Evolutionary conservation across 2,329 filamentous ascomycete species (phyloP), one percentile per base, ranked within the genome.

Genomic region (Fusarium drepaniforme): DNA sequence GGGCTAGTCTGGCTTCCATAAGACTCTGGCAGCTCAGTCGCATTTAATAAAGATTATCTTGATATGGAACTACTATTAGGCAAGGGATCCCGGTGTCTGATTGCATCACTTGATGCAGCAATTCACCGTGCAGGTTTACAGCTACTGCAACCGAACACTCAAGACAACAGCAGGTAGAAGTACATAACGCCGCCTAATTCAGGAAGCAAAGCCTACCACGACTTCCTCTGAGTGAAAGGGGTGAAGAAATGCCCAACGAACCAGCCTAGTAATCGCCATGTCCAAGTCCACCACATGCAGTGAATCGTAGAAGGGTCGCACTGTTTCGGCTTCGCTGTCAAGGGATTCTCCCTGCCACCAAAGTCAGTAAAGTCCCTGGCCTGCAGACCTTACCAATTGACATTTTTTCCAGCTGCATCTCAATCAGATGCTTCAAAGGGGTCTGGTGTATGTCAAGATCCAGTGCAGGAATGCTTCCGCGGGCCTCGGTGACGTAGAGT

Each of bases 301-400:
- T 49, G 15, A 60, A 56, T 23, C 25, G 33, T 30, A 16, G 30
- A 30, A 18, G 18, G 46, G 30, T 53, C 23, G 40, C 46, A 42
- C 15, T 58, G 21, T 70, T 11, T 61, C 53, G 37, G 30, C 35
- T 59, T 37, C 21, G 53, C 59, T 46, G 57, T 30, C 60, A 33
- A 38, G 58, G 38, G 42, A 51, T 53, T 53, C 33, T 64, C 58
- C 65, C 72, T 74, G 46, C 58, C 63, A 61, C 57, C 33, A 46
- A 73, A 42, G 73, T 75, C 72, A 75, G 73, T 64, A 51, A 60
- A 46, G 58, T 67, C 56, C 44, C 23, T 46, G 46, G 67, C 69
- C 73, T 71, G 60, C 69, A 75, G 38, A 71, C 62, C 73, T 75
- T 75, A 75, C 70, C 73, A 71, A 23, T 63, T 40, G 44, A 51